Base-by-base conservation (phyloP, 805 yeast genomes). In the Candida palmyrensis region DNA sequence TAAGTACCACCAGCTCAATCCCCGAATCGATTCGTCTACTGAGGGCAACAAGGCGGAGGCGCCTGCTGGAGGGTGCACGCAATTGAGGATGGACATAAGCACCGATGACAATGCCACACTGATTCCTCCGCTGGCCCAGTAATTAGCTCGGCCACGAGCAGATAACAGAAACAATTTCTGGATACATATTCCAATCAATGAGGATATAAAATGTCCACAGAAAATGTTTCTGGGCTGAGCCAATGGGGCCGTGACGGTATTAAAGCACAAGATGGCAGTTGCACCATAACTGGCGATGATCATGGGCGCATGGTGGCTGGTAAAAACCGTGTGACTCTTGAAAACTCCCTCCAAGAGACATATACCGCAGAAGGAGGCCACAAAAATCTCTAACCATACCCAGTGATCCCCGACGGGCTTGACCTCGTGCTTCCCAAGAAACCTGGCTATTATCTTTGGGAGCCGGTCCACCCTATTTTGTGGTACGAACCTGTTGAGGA, bases 31-130 rank as follows among this genome's bases (percentile, higher is more conserved):
- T 1, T 49, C 68, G 33, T 76, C 79, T 0, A 71, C 45, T 2
- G 68, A 54, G 0, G 85, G 82, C 6, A 79, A 52, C 23, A 79
- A 47, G 0, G 86, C 84, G 7, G 80, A 68, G 1, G 86, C 85
- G 2, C 87, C 87, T 1, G 80, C 78, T 0, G 87, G 87, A 0
- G 87, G 87, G 48, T 80, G 86, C 1, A 77, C 72, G 37, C 78
- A 70, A 40, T 75, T 75, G 4, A 67, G 51, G 1, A 76, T 40
- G 10, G 71, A 54, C 82, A 77, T 77, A 2, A 57, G 51, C 8
- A 73, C 75, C 6, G 79, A 70, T 2, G 80, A 45, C 4, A 75
- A 38, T 0, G 69, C 79, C 6, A 77, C 81, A 24, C 77, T 59
- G 19, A 79, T 47, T 0, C 81, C 79, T 2, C 79, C 85, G 12